Conservation (phyloP, 768 basidiomycete species). For the Pleurotus cornucopiae region DNA sequence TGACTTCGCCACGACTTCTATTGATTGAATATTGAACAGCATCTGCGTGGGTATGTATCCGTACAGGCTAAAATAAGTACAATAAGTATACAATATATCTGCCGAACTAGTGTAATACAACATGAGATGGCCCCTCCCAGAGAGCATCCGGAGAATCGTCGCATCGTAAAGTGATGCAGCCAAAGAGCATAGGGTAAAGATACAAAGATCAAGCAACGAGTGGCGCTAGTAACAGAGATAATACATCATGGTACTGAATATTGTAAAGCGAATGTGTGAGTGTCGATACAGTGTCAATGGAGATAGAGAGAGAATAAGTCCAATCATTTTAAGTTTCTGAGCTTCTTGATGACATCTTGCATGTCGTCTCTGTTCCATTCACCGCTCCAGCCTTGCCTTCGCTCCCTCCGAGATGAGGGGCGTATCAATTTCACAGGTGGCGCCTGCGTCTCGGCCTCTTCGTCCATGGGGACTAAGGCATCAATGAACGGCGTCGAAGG, state of each 20-base stretch:
- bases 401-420: slow-evolving; percentile 11
- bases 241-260: not conserved
- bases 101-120: not conserved
- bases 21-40: too few species aligned
- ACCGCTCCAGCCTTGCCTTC: slow-evolving; percentile 21
- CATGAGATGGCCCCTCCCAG: not conserved
- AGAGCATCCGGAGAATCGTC: not conserved
- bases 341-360: slow-evolving; percentile 21
- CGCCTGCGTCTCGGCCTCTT: not conserved
- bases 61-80: too few species aligned
- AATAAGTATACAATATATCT: too few species aligned
- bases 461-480: slow-evolving; percentile 1
- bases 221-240: not conserved
- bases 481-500: slow-evolving; percentile 1
- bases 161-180: not conserved
- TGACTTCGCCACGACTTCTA: too few species aligned
- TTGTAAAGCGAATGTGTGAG: not conserved
- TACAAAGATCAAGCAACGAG: not conserved
- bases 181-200: not conserved
- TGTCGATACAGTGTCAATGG: not conserved
- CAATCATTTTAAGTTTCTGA: slow-evolving; percentile 18
- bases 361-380: slow-evolving; percentile 23
- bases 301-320: not conserved
- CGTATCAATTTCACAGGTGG: not conserved
- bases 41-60: too few species aligned